Conservation (phyloP, 257 asterid species). For the Solanum etuberosum region DNA sequence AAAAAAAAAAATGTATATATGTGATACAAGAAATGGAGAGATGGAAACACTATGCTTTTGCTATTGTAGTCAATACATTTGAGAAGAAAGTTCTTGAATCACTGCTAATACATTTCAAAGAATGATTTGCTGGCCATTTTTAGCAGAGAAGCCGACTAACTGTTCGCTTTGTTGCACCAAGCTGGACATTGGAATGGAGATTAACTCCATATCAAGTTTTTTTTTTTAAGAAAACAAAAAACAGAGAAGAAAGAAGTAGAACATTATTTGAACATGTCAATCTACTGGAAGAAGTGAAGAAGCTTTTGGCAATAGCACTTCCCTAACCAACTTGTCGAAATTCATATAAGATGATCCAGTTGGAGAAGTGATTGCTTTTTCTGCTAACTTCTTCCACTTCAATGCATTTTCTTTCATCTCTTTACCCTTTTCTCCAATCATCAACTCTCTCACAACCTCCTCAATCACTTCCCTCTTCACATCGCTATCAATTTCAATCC, state of each 20-base stretch:
- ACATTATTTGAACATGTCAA: not conserved
- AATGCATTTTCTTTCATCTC: constrained; percentile 6
- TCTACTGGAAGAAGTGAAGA: not conserved
- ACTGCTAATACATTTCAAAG: too few relatives aligned
- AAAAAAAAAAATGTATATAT: too few relatives aligned
- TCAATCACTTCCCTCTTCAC: constrained; percentile 10
- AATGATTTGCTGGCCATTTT: constrained; percentile 15
- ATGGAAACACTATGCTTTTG: not conserved
- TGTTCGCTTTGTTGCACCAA: not conserved
- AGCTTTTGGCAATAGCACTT: not conserved
- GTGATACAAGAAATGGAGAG: not conserved
- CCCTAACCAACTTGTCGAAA: constrained; percentile 5
- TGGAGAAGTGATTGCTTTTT: not conserved
- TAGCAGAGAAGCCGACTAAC: constrained; percentile 1
- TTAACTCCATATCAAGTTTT: not conserved
- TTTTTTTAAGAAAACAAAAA: not conserved
- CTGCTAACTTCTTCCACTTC: constrained; percentile 9
- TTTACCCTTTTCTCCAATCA: constrained; percentile 6
- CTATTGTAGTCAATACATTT: not conserved
- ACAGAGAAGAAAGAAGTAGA: not conserved
- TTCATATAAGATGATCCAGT: constrained; percentile 5
- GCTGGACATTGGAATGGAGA: constrained; percentile 6
- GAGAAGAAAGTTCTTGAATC: not conserved
- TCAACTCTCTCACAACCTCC: constrained; percentile 10
- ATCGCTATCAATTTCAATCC: constrained; percentile 10